Conservation (phyloP, 805 yeast species). For the Candida oleophila region DNA sequence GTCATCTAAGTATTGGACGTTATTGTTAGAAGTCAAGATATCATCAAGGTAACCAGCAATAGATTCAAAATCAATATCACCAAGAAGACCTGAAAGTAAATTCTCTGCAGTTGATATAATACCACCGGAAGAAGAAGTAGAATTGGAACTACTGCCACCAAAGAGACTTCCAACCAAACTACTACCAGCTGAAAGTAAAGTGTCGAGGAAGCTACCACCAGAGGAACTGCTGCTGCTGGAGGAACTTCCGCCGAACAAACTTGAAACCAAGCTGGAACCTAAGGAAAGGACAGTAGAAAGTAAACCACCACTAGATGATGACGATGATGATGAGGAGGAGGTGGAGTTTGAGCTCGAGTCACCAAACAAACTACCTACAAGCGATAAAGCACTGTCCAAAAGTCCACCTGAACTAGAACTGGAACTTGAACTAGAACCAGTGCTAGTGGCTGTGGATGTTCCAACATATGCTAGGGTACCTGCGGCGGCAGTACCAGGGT, state of each 20-base stretch:
- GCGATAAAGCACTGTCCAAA: conserved; percentile 12
- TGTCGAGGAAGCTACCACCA: not conserved
- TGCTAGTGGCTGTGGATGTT: not conserved
- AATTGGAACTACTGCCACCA: not conserved
- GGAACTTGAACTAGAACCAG: conserved; percentile 1
- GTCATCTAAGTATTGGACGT: conserved; percentile 21
- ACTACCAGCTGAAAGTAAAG: conserved; percentile 9
- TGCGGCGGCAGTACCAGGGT: conserved; percentile 1
- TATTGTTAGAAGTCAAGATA: conserved; percentile 19
- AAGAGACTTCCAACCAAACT: conserved; percentile 4
- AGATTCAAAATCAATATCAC: conserved; percentile 17
- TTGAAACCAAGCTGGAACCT: conserved; percentile 7
- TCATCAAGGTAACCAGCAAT: conserved; percentile 30
- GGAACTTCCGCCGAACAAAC: too few species aligned
- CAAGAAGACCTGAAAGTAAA: conserved; percentile 11
- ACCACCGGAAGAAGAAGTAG: conserved; percentile 13
- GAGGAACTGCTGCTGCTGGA: not conserved
- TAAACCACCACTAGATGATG: conserved; percentile 15
- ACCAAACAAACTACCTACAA: conserved; percentile 10
- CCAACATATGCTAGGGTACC: not conserved
- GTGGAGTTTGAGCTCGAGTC: conserved; percentile 3
- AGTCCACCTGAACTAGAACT: conserved; percentile 14
- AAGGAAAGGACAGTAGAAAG: conserved; percentile 15
- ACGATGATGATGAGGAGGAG: conserved; percentile 4
- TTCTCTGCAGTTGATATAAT: conserved; percentile 16